Percentiles rank a stretch among this genome's conserved stretches.
Conservation (phyloP, 805 yeast genomes). For the Candida vaughaniae region DNA sequence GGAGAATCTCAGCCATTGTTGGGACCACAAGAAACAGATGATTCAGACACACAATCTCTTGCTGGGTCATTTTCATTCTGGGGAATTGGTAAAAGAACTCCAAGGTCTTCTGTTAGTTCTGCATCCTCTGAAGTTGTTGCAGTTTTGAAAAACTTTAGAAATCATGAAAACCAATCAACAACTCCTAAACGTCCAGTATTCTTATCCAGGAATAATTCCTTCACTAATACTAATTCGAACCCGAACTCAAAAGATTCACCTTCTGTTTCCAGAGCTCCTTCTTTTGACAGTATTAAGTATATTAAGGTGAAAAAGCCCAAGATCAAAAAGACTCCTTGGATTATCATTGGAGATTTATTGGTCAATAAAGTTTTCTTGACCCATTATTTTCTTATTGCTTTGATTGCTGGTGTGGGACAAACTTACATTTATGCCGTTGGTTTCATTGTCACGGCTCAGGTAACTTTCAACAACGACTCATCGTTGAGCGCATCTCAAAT, state of each 20-base stretch:
- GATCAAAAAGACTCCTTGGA: slow-evolving; percentile 13
- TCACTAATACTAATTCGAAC: background rate
- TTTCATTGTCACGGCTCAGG: slow-evolving; percentile 55
- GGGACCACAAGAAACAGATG: background rate
- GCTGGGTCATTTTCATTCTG: slow-evolving; percentile 39
- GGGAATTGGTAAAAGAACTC: slow-evolving; percentile 39
- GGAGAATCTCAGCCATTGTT: background rate
- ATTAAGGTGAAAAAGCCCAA: slow-evolving; percentile 6
- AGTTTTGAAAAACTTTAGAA: slow-evolving; percentile 11
- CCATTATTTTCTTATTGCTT: slow-evolving; percentile 55
- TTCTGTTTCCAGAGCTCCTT: slow-evolving; percentile 1
- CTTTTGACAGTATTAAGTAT: background rate
- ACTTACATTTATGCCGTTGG: slow-evolving; percentile 74
- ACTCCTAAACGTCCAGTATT: slow-evolving; percentile 7
- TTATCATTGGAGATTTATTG: slow-evolving; percentile 21
- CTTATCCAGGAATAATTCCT: slow-evolving; percentile 11
- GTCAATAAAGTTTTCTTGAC: slow-evolving; percentile 40
- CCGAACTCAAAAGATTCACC: slow-evolving; percentile 3
- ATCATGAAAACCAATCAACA: slow-evolving; percentile 4
- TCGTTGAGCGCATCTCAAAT: slow-evolving; percentile 25
- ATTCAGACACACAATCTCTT: slow-evolving; percentile 12
- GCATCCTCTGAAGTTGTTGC: slow-evolving; percentile 16
- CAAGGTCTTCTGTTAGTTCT: slow-evolving; percentile 18
- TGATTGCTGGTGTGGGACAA: slow-evolving; percentile 65
- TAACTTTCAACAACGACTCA: slow-evolving; percentile 19